Evolutionary conservation across 495 filamentous ascomycete genomes (phyloP), one percentile per base, ranked within the genome.

Genomic region (Xylaria sp.): DNA sequence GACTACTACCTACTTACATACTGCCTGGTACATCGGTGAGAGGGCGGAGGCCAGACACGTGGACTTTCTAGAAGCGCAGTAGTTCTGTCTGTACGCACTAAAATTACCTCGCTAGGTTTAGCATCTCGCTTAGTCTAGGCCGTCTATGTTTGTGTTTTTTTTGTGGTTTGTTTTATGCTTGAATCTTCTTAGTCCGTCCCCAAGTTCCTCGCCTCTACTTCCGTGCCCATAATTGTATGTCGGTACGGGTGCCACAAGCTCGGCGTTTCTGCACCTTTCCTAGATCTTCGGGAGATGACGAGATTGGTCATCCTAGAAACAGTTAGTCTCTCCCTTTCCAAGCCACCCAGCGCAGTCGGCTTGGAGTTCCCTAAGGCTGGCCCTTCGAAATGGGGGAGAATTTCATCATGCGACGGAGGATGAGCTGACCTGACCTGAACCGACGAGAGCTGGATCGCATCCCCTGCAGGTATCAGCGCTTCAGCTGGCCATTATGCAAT

Each of bases 251-350:
- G 75, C 73, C 77, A 79, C 77, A 76, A 75, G 72, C 71, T 74
- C 77, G 77, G 73, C 74, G 77, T 78, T 76, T 78, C 73, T 78
- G 72, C 63, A 75, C 71, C 55, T 72, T 72, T 72, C n/a, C 62
- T 63, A 65, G 75, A 77, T 79, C 73, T 73, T 77, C 75, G 77
- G 77, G 77, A 79, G 75, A 77, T 77, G 77, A 79, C 75, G 72
- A 79, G 75, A 77, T 75, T 79, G 77, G 72, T 74, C 61, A 33
- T 44, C 31, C 52, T 57, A 64, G 35, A 24, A 50, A 48, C 17
- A 40, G 50, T 37, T 44, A 68, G 24, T 29, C 46, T n/a, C 5
- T 67, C 48, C 35, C 29, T 64, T 48, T 17, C 61, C 29, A 64
- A 64, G 40, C 41, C 43, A 7, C 29, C 61, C 29, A 64, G 33